Base-by-base conservation (phyloP, 306 rosid genomes). In the Acacia melanoxylon region DNA sequence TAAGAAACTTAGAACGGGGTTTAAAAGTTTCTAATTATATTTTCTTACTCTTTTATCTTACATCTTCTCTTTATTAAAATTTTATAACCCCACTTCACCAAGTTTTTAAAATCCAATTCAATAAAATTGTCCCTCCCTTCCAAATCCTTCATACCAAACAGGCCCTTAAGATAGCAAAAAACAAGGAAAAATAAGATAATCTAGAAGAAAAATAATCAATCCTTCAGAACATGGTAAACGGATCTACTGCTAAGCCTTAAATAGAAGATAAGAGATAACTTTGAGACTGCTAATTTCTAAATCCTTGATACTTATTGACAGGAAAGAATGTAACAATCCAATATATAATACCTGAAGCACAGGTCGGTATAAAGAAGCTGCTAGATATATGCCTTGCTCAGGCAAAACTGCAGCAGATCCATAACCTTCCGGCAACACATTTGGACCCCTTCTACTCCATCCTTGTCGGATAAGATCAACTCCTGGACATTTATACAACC, bases 341-440 rank as follows among this genome's bases (percentile, higher is more conserved):
- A 82, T 83, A 76, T 58, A 46, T 73, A 83, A 62, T 54, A 95
- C 99, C 99, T 95, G 97, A 86, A 90, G 91, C 87, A 96, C 98
- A 45, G 99, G 99, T 76, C 99, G 94, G 84, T 91, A 96, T 79
- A 92, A 4, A 24, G 99, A 92, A 82, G 99, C 98, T 44, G 99
- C 98, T 78, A 96, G 86, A 89, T 96, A 96, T 78, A 96, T 93
- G 83, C 99, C 99, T 86, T 92, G 98, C 86, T 96, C 99, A 51
- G 99, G 99, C 84, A 96, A 87, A 89, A 96, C 92, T 62, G 97
- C 90, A 49, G 97, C 97, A 72, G 98, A 96, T 62, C 99, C 99
- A 91, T 96, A 96, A 80, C 99, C 99, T 87, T 96, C 99, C 87
- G 90, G 97, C 83, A 84, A 84, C 80, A 91, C 97, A 76, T 91